Evolutionary conservation across 495 filamentous ascomycete species (phyloP).

Genomic region (Penicillium silybi): DNA sequence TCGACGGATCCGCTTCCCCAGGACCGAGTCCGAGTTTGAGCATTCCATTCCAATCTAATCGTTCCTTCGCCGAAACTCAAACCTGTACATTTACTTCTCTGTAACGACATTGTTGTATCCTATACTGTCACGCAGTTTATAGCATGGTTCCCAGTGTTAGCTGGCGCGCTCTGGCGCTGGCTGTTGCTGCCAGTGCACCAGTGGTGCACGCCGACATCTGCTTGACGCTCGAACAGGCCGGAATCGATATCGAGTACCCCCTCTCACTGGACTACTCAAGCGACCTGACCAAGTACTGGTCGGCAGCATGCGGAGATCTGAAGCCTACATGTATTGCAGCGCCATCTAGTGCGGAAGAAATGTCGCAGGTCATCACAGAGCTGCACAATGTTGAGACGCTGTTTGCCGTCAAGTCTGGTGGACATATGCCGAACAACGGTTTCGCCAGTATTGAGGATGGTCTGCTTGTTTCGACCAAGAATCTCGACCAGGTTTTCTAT

Average conservation of each 20-base stretch:
- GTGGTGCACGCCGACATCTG: constrained; percentile 33
- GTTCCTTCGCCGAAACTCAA: not conserved
- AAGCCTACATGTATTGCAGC: constrained; percentile 39
- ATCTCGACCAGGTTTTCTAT: constrained; percentile 34
- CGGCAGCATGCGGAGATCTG: constrained; percentile 36
- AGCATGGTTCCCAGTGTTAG: constrained; percentile 17
- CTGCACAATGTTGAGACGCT: constrained; percentile 33
- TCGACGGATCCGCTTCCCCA: not conserved
- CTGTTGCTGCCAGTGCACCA: constrained; percentile 16
- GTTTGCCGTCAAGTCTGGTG: constrained; percentile 43
- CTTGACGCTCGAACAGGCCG: constrained; percentile 25
- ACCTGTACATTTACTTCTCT: not conserved
- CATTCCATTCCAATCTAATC: not conserved
- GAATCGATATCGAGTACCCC: constrained; percentile 27
- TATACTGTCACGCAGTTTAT: not conserved
- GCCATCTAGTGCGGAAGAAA: constrained; percentile 34
- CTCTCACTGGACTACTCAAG: constrained; percentile 23
- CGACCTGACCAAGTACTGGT: constrained; percentile 38
- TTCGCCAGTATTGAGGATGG: constrained; percentile 42
- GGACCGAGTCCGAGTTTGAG: not conserved
- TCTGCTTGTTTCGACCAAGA: constrained; percentile 36
- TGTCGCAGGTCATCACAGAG: constrained; percentile 35
- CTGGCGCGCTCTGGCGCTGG: constrained; percentile 23
- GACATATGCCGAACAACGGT: constrained; percentile 43
- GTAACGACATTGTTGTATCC: not conserved